Conservation (phyloP, 1,284 basidiomycete genomes). For the Bondarzewia mesenterica region DNA sequence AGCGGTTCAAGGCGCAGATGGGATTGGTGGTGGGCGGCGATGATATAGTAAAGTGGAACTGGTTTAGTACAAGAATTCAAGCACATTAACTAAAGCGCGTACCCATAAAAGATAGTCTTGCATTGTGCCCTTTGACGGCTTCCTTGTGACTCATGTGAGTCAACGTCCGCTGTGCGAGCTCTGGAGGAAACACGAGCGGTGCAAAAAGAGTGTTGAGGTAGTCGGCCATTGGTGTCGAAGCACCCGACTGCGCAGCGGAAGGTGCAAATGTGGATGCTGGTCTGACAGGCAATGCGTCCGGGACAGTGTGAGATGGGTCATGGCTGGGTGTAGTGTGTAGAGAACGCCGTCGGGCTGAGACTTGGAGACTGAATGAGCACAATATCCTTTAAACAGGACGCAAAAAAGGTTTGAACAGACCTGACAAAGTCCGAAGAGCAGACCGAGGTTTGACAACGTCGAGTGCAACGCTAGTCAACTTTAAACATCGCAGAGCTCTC, state of each 20-base stretch:
- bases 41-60: background rate
- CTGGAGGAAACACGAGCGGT: constrained; percentile 58
- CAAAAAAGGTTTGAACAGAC: background rate
- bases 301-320: background rate
- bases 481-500: background rate
- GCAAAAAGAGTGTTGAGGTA: constrained; percentile 58
- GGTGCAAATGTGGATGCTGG: background rate
- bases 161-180: constrained; percentile 61
- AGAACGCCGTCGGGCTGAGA: background rate
- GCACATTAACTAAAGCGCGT: constrained; percentile 11
- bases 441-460: background rate
- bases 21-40: background rate
- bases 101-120: constrained; percentile 65
- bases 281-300: background rate
- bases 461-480: background rate
- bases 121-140: constrained; percentile 61
- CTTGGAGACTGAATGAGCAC: background rate
- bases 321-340: background rate
- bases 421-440: background rate
- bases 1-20: background rate
- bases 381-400: background rate
- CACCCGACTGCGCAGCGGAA: background rate
- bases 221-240: constrained; percentile 27
- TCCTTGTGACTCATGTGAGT: constrained; percentile 68
- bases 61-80: background rate